Base-by-base conservation (phyloP, 192 early-diverging fungal species). In the Coemansia sp. region DNA sequence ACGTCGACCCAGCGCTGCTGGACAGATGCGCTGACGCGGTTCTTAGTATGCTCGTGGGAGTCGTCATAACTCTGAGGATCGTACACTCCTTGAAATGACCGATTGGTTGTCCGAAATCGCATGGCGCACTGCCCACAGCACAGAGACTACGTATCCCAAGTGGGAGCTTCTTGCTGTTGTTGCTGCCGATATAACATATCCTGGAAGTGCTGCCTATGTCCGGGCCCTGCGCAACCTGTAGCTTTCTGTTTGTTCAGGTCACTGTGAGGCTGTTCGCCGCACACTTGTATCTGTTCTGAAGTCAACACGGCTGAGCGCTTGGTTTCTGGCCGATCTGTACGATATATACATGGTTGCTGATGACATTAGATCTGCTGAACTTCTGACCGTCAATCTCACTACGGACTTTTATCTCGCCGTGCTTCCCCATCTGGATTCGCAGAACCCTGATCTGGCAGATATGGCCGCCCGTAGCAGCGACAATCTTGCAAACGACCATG, bases 71-170 rank as follows among this genome's bases (percentile, higher is more conserved):
- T 17, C n/a, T n/a, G 38, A 41, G 14, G 61, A 55, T 14, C 36
- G 22, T 27, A 30, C 41, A 2, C 42, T 56, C 20, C 31, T 64
- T 15, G 57, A 50, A 0, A 55, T 61, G 2, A 57, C 45, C 4
- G 36, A 50, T 9, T 38, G 7, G 20, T 31, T 74, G 61, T 25
- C 53, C 6, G 65, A 67, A 38, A 67, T 74, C 11, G 57, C 66
- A 30, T 55, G 65, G 65, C 55, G 62, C 14, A 55, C 59, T 23
- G 22, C 37, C 8, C 58, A 50, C 29, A n/a, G 20, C 9, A 8
- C 22, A 10, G 37, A 13, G 15, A 58, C 10, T 19, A 9, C 8
- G 17, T 22, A 30, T 8, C 42, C 62, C 36, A 33, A 67, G 47
- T 74, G 65, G 66, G 54, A 50, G 17, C 11, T 68, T 14, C 33